Evolutionary conservation across 192 early-diverging fungal genomes (phyloP).

Genomic region (Entophlyctis luteolus): DNA sequence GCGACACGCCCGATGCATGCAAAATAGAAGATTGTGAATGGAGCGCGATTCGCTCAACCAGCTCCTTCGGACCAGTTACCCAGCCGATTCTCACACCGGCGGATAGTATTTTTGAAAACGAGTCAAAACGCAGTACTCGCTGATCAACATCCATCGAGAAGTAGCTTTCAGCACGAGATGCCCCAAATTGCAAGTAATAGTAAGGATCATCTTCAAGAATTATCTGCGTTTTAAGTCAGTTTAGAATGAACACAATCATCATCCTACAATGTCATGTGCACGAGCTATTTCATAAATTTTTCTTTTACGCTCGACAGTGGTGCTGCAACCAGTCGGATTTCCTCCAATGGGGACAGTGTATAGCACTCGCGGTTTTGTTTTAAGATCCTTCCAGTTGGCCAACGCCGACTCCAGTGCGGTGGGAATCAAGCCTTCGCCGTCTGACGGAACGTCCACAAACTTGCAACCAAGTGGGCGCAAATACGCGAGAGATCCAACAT

Average conservation of each 20-base stretch:
- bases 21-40: slow-evolving; percentile 76
- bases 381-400: slow-evolving; percentile 25
- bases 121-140: slow-evolving; percentile 87
- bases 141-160: slow-evolving; percentile 86
- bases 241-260: background rate
- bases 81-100: slow-evolving; percentile 72
- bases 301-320: slow-evolving; percentile 70
- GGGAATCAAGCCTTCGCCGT: slow-evolving; percentile 37
- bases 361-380: slow-evolving; percentile 29
- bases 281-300: slow-evolving; percentile 73
- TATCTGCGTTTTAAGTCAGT: slow-evolving; percentile 28
- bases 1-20: slow-evolving; percentile 79
- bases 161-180: slow-evolving; percentile 64
- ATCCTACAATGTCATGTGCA: slow-evolving; percentile 58
- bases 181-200: slow-evolving; percentile 72
- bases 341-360: slow-evolving; percentile 75
- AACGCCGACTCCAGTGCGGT: slow-evolving; percentile 30
- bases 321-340: slow-evolving; percentile 86
- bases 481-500: slow-evolving; percentile 51
- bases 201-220: slow-evolving; percentile 97
- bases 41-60: slow-evolving; percentile 76
- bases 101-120: slow-evolving; percentile 86
- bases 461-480: slow-evolving; percentile 41
- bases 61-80: slow-evolving; percentile 54
- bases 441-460: slow-evolving; percentile 41